phyloP scores from a whole-genome alignment of 2,329 filamentous ascomycete genomes.

The Chalara sp. region DNA sequence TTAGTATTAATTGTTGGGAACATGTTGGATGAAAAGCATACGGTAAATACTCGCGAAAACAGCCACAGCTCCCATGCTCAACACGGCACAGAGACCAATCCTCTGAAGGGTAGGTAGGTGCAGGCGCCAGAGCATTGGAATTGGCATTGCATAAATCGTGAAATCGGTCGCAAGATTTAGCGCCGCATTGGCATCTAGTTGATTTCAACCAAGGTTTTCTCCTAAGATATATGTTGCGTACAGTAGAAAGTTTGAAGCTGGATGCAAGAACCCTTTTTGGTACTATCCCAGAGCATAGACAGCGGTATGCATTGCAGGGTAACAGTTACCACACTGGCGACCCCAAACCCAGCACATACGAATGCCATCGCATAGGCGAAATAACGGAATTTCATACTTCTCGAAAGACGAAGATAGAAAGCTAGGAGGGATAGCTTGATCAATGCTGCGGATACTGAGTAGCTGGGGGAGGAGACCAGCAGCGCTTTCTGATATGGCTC shows the following conservation, averaged over 20 bases:
- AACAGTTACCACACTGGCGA: constrained; percentile 34
- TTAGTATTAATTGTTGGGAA: background rate
- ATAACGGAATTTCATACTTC: constrained; percentile 28
- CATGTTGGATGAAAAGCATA: background rate
- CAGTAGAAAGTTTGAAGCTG: constrained; percentile 39
- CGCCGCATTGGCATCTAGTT: constrained; percentile 34
- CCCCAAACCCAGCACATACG: constrained; percentile 33
- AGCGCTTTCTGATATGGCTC: background rate
- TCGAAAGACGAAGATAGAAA: constrained; percentile 37
- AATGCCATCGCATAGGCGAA: constrained; percentile 33
- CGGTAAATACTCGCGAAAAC: background rate
- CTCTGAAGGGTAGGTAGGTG: constrained; percentile 39
- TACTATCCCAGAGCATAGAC: constrained; percentile 31
- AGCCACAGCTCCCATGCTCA: constrained; percentile 32
- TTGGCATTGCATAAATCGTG: constrained; percentile 37
- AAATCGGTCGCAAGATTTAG: constrained; percentile 41
- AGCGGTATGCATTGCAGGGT: constrained; percentile 39
- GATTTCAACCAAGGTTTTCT: no score
- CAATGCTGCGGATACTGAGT: constrained; percentile 21
- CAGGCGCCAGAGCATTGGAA: constrained; percentile 35
- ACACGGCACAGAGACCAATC: constrained; percentile 33
- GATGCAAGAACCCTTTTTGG: constrained; percentile 30
- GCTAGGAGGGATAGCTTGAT: constrained; percentile 40
- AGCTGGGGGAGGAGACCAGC: background rate
- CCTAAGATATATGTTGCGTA: no score